Conservation (phyloP, 495 filamentous ascomycete genomes). For the Cudoniella acicularis region DNA sequence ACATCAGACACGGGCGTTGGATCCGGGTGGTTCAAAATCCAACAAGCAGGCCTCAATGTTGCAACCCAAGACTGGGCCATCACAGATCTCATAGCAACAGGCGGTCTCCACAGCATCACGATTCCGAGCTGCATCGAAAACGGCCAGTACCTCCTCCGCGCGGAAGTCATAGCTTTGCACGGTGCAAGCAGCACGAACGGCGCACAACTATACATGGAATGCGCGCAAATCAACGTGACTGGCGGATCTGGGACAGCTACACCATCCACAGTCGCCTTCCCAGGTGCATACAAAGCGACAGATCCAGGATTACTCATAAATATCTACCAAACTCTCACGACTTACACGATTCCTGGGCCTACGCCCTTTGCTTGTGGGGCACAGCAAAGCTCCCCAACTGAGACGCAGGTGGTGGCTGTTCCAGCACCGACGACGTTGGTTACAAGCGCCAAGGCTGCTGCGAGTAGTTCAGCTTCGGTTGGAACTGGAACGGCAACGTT, state of each 20-base stretch:
- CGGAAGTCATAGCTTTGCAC: slow-evolving; percentile 49
- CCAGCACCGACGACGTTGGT: background rate
- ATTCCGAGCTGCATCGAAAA: slow-evolving; percentile 40
- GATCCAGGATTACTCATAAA: slow-evolving; percentile 50
- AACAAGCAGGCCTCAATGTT: slow-evolving; percentile 13
- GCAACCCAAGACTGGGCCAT: slow-evolving; percentile 13
- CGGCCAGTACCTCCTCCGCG: slow-evolving; percentile 47
- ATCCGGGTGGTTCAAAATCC: slow-evolving; percentile 18
- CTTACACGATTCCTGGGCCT: slow-evolving; percentile 43
- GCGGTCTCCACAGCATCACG: slow-evolving; percentile 37
- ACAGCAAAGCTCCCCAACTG: slow-evolving; percentile 24
- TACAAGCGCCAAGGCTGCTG: slow-evolving; percentile 1
- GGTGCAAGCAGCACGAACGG: slow-evolving; percentile 32
- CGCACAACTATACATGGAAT: slow-evolving; percentile 48
- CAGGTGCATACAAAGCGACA: slow-evolving; percentile 46
- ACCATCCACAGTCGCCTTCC: slow-evolving; percentile 47
- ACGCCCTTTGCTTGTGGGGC: slow-evolving; percentile 31
- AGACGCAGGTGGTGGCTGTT: background rate
- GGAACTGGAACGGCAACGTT: slow-evolving; percentile 27
- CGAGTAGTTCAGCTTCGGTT: slow-evolving; percentile 12
- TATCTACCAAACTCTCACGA: slow-evolving; percentile 48
- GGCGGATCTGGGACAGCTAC: slow-evolving; percentile 43
- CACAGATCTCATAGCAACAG: slow-evolving; percentile 17
- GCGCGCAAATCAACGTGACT: slow-evolving; percentile 50
- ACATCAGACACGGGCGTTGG: slow-evolving; percentile 34